Evolutionary conservation across 2,329 filamentous ascomycete genomes (phyloP).

Genomic region (Escovopsis weberi): DNA sequence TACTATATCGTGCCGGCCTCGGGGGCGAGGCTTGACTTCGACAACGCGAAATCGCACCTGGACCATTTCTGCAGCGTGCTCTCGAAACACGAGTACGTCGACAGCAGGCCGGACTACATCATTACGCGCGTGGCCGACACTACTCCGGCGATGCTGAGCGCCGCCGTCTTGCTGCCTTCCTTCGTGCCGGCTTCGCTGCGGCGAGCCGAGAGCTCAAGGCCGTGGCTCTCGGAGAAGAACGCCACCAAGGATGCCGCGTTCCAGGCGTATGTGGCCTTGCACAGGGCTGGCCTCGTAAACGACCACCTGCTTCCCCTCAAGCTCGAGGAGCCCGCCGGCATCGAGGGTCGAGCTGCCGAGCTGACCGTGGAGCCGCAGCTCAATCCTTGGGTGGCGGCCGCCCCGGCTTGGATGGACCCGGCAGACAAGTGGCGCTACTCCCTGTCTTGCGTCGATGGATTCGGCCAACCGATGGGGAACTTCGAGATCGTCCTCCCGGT

Average conservation of each 20-base stretch:
- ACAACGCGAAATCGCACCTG: constrained; percentile 62
- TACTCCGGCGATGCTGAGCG: constrained; percentile 24
- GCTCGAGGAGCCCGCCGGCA: constrained; percentile 23
- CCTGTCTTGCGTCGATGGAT: constrained; percentile 21
- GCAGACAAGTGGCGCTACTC: constrained; percentile 12
- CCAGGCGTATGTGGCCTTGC: constrained; percentile 57
- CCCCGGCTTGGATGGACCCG: constrained; percentile 24
- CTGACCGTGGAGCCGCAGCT: constrained; percentile 22
- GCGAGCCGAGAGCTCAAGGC: constrained; percentile 8
- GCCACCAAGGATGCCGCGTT: constrained; percentile 75
- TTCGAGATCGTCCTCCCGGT: constrained; percentile 31
- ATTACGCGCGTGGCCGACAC: constrained; percentile 25
- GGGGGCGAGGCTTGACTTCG: constrained; percentile 53
- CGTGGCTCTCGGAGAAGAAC: constrained; percentile 58
- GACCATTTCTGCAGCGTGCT: constrained; percentile 65
- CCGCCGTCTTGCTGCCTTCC: constrained; percentile 55
- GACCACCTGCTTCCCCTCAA: constrained; percentile 58
- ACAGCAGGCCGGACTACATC: constrained; percentile 54
- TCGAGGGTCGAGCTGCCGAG: constrained; percentile 23
- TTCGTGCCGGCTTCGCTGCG: constrained; percentile 40
- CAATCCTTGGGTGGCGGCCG: constrained; percentile 33
- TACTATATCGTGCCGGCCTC: constrained; percentile 27
- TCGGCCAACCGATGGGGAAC: constrained; percentile 16
- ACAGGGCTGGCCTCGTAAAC: constrained; percentile 58
- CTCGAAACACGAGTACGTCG: constrained; percentile 42